Percentiles rank a stretch among this genome's conserved stretches.
phyloP scores from a whole-genome alignment of 2,329 filamentous ascomycete species.

The Nigrospora oryzae region DNA sequence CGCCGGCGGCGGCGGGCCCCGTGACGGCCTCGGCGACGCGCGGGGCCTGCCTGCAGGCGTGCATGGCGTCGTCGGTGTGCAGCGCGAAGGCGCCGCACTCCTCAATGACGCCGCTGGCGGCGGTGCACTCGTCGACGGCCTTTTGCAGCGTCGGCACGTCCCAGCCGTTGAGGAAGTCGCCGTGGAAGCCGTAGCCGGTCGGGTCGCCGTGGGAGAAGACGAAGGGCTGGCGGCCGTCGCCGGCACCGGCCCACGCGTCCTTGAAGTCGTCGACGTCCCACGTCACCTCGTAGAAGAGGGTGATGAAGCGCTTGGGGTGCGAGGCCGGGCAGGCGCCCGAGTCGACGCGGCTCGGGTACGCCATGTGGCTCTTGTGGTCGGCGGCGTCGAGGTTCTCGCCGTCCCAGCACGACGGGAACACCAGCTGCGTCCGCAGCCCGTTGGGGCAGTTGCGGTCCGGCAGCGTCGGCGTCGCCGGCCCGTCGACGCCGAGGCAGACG shows the following conservation, averaged over 20 bases:
- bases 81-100: slow-evolving; percentile 31
- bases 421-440: slow-evolving; percentile 43
- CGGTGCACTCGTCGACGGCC: slow-evolving; percentile 39
- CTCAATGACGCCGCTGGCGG: slow-evolving; percentile 30
- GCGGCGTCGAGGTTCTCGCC: slow-evolving; percentile 44
- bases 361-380: slow-evolving; percentile 49
- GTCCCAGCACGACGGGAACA: slow-evolving; percentile 57
- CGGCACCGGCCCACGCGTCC: slow-evolving; percentile 30
- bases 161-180: slow-evolving; percentile 55
- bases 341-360: slow-evolving; percentile 38
- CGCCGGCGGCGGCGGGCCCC: slow-evolving; percentile 12
- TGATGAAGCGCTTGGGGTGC: slow-evolving; percentile 46
- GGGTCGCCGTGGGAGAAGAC: slow-evolving; percentile 34
- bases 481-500: slow-evolving; percentile 40
- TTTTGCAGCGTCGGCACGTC: slow-evolving; percentile 37
- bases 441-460: slow-evolving; percentile 45
- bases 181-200: slow-evolving; percentile 47
- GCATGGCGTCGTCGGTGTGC: slow-evolving; percentile 27
- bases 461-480: slow-evolving; percentile 39
- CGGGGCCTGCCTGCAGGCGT: slow-evolving; percentile 35
- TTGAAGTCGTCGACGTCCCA: slow-evolving; percentile 44
- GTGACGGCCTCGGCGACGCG: slow-evolving; percentile 30
- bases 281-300: slow-evolving; percentile 52
- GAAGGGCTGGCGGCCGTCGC: slow-evolving; percentile 31
- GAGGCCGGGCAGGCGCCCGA: slow-evolving; percentile 38